Conservation (phyloP, 257 asterid genomes). For the Coffea canephora region DNA sequence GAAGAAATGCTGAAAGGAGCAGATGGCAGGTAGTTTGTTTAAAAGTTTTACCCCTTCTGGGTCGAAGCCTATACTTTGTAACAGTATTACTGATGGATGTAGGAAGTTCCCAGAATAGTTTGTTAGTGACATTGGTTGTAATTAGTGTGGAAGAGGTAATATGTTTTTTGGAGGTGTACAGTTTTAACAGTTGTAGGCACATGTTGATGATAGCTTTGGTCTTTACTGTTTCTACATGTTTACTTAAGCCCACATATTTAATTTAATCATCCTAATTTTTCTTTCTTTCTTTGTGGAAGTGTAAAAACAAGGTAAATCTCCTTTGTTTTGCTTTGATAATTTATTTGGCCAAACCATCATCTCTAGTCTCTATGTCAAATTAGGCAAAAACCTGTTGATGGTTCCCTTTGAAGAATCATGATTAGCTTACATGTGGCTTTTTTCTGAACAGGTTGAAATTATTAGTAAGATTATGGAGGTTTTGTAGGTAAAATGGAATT, state of each 20-base stretch:
- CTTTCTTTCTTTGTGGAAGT: not conserved
- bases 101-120: slow-evolving; percentile 12
- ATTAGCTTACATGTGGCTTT: no score
- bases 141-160: slow-evolving; percentile 2
- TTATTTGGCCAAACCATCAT: not conserved
- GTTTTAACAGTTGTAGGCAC: slow-evolving; percentile 13
- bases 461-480: no score
- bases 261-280: not conserved
- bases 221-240: not conserved
- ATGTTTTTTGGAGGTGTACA: slow-evolving; percentile 9
- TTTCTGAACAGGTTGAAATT: no score
- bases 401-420: no score
- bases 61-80: not conserved
- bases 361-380: not conserved
- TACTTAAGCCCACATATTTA: not conserved
- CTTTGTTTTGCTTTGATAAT: no score
- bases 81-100: not conserved
- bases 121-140: slow-evolving; percentile 3
- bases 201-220: not conserved
- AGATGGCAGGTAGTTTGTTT: not conserved
- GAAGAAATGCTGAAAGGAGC: not conserved
- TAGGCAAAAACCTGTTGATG: no score
- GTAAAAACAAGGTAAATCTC: not conserved
- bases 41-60: not conserved
- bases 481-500: no score